A percentile compares a stretch with the other conserved stretches of the same genome.
Conservation (phyloP, 352 stramenopile genomes). For the Phytophthora hibernalis region DNA sequence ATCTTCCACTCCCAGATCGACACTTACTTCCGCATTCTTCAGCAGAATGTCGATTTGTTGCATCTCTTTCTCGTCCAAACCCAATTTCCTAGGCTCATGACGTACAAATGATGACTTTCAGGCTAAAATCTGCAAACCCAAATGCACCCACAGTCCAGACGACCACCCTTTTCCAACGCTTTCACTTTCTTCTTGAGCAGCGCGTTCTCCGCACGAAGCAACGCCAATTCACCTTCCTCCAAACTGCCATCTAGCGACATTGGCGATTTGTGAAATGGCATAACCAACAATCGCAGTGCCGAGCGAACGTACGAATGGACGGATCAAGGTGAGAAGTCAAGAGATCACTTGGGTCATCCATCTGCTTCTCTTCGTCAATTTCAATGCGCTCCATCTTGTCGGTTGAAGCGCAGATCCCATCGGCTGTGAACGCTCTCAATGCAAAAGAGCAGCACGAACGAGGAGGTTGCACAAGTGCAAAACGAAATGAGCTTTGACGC, state of each 20-base stretch:
- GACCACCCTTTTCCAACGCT: constrained; percentile 55
- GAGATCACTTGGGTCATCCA: constrained; percentile 29
- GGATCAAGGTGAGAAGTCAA: constrained; percentile 43
- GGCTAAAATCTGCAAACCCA: background rate
- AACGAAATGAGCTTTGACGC: too few species aligned
- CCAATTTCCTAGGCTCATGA: constrained; percentile 48
- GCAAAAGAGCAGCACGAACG: too few species aligned
- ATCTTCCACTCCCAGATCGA: background rate
- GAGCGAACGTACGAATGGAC: constrained; percentile 33
- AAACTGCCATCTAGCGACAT: constrained; percentile 14
- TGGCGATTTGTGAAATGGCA: background rate
- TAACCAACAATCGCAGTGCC: background rate
- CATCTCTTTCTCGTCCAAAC: constrained; percentile 66
- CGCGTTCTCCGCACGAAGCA: constrained; percentile 70
- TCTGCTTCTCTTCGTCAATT: constrained; percentile 29
- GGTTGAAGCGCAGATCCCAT: too few species aligned
- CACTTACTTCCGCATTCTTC: constrained; percentile 68
- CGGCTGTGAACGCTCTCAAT: too few species aligned
- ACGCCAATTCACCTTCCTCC: constrained; percentile 52
- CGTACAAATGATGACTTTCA: background rate
- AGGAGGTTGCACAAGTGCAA: too few species aligned
- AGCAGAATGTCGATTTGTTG: constrained; percentile 79
- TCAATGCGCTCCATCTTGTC: constrained; percentile 25
- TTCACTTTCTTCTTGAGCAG: constrained; percentile 79
- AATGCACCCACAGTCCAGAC: constrained; percentile 38